Evolutionary conservation across 768 basidiomycete genomes (phyloP).

Genomic region (Podaxis sp.): DNA sequence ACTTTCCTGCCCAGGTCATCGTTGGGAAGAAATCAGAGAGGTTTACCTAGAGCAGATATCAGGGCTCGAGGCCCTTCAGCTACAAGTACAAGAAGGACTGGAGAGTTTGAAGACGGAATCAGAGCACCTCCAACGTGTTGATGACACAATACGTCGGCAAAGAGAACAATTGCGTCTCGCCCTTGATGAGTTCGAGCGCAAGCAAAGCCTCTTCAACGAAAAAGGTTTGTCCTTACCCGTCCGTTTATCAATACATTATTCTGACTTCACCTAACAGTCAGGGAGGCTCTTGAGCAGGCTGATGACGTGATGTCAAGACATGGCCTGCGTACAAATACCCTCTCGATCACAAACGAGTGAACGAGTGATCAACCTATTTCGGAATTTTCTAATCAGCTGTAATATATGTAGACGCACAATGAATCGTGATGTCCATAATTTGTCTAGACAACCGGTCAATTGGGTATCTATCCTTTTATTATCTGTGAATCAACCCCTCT

Average conservation of each 20-base stretch:
- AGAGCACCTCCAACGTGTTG: slow-evolving; percentile 37
- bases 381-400: slow-evolving; percentile 3
- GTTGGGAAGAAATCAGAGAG: slow-evolving; percentile 54
- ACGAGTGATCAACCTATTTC: slow-evolving; percentile 10
- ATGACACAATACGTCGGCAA: slow-evolving; percentile 37
- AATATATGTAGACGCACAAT: neutral
- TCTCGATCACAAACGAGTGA: slow-evolving; percentile 22
- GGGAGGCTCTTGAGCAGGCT: slow-evolving; percentile 38
- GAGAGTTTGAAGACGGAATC: slow-evolving; percentile 39
- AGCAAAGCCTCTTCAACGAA: slow-evolving; percentile 35
- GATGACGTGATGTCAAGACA: slow-evolving; percentile 31
- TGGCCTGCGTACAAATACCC: slow-evolving; percentile 20
- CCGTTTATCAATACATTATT: neutral
- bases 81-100: slow-evolving; percentile 45
- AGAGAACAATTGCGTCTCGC: slow-evolving; percentile 32
- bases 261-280: slow-evolving; percentile 23
- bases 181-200: slow-evolving; percentile 38
- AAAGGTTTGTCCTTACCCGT: slow-evolving; percentile 30
- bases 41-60: slow-evolving; percentile 61
- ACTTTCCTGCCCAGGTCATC: slow-evolving; percentile 33
- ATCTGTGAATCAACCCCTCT: neutral
- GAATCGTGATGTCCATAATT: neutral
- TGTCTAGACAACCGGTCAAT: neutral
- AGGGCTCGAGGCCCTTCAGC: slow-evolving; percentile 52
- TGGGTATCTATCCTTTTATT: neutral